Evolutionary conservation across 306 rosid species (phyloP), one percentile per base, ranked within the genome.

Genomic region (Cucumis melo): DNA sequence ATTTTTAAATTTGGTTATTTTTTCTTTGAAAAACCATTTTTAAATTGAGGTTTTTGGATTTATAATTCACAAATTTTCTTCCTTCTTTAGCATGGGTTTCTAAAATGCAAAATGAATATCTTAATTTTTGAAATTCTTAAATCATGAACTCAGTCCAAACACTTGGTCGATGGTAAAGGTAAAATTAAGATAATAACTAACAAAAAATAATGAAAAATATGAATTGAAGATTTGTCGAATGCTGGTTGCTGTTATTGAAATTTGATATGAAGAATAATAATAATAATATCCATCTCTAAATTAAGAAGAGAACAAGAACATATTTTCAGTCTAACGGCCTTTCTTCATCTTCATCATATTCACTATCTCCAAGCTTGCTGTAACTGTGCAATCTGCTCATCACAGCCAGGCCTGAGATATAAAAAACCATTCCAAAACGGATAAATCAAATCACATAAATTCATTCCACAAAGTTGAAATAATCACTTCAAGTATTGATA

Each of bases 401-500:
- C 85, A 86, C 80, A 73, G 92, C 92, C 78, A 93, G 90, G 78
- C 96, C 98, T 93, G 83, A 23, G 67, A 79, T 65, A 82, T 29
- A 10, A 38, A 58, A 10, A 57, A 58, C 29, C 1, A 72, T 21
- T 21, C 29, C 21, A 48, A 23, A 27, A 72, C 10, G 16, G 21
- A 72, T 27, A 4, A 72, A 27, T 46, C 14, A 27, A 27, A 50
- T 23, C 57, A 70, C 75, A 70, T 8, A 27, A 50, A 8, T 16
- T 50, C 41, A 24, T 48, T 23, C 5, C 21, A 67, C 74, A 41
- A 42, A 21, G 38, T 70, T n/a, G 55, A n/a, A n/a, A n/a, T n/a
- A n/a, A n/a, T n/a, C 27, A n/a, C 17, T 20, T 41, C 15, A 41
- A 66, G 41, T 38, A 66, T 66, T 19, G 71, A 36, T 5, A 19